Evolutionary conservation across 75 land plant genomes (phyloP).

Genomic region (Adiantum capillusveneris): DNA sequence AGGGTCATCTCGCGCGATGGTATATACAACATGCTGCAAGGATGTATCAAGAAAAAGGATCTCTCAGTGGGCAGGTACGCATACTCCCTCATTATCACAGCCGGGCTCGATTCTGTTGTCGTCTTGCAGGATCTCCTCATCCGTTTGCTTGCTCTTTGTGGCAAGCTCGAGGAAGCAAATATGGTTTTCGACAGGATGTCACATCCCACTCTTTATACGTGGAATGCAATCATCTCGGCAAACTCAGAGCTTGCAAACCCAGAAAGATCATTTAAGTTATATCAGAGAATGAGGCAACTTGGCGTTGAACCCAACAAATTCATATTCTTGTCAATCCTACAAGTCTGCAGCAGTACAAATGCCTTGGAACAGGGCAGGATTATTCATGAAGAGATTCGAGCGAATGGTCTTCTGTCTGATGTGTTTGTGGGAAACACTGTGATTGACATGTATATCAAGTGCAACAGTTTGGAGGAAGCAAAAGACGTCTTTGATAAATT

Average conservation of each 20-base stretch:
- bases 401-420: slow-evolving; percentile 35
- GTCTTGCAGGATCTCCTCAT: slow-evolving; percentile 2
- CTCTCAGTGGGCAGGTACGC: not conserved
- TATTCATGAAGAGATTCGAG: slow-evolving; percentile 31
- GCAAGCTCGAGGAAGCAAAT: not conserved
- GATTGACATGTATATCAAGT: slow-evolving; percentile 53
- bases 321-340: slow-evolving; percentile 4
- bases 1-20: not conserved
- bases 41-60: slow-evolving; percentile 1
- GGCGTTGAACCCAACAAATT: slow-evolving; percentile 2
- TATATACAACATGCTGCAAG: not conserved
- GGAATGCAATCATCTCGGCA: slow-evolving; percentile 20
- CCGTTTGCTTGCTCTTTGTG: slow-evolving; percentile 4
- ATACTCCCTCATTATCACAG: not conserved
- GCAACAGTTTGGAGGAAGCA: slow-evolving; percentile 38
- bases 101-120: slow-evolving; percentile 4
- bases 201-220: slow-evolving; percentile 19
- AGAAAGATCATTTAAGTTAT: slow-evolving; percentile 4
- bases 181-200: slow-evolving; percentile 4
- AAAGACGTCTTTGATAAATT: slow-evolving; percentile 31
- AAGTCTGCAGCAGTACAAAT: not conserved
- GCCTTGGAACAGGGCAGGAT: slow-evolving; percentile 1
- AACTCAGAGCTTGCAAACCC: not conserved
- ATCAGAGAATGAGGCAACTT: slow-evolving; percentile 9
- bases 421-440: slow-evolving; percentile 43